Evolutionary conservation across 1,284 basidiomycete species (phyloP).

Genomic region (Lignosus rhinocerotis): DNA sequence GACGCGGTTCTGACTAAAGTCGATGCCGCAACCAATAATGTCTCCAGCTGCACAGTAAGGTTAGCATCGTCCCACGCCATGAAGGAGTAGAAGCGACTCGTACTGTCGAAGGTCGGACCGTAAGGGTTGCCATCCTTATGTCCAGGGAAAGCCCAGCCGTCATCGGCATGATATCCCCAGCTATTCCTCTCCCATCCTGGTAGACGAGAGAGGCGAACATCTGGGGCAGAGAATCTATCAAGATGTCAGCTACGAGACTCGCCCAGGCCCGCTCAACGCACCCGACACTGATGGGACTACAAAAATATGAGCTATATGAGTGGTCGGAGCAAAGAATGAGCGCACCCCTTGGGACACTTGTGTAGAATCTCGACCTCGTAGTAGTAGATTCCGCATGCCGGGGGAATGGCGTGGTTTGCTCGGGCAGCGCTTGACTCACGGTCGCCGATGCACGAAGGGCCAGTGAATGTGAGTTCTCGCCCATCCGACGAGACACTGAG

Average conservation of each 20-base stretch:
- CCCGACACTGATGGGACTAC: slow-evolving; percentile 82
- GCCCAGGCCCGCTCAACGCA: slow-evolving; percentile 15
- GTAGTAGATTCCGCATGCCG: slow-evolving; percentile 86
- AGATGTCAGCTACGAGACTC: slow-evolving; percentile 7
- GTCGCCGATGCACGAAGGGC: slow-evolving; percentile 60
- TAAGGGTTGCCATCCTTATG: slow-evolving; percentile 75
- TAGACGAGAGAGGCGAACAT: slow-evolving; percentile 70
- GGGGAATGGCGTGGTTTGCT: slow-evolving; percentile 73
- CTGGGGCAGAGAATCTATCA: slow-evolving; percentile 44
- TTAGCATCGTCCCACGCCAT: slow-evolving; percentile 3
- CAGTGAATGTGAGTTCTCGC: slow-evolving; percentile 67
- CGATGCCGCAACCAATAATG: slow-evolving; percentile 86
- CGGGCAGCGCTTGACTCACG: slow-evolving; percentile 82
- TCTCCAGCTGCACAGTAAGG: slow-evolving; percentile 63
- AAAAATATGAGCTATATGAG: slow-evolving; percentile 1
- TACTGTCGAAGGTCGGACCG: slow-evolving; percentile 76
- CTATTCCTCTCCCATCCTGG: slow-evolving; percentile 89
- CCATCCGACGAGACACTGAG: slow-evolving; percentile 70
- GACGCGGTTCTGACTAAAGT: slow-evolving; percentile 74
- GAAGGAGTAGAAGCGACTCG: slow-evolving; percentile 2
- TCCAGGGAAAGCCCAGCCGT: slow-evolving; percentile 77
- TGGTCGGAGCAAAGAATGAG: slow-evolving; percentile 16
- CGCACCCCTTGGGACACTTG: slow-evolving; percentile 79
- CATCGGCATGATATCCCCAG: slow-evolving; percentile 97
- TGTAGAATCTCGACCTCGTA: slow-evolving; percentile 83